Evolutionary conservation across 2,329 filamentous ascomycete genomes (phyloP), one percentile per base, ranked within the genome.

Genomic region (Aspergillus neoniger): DNA sequence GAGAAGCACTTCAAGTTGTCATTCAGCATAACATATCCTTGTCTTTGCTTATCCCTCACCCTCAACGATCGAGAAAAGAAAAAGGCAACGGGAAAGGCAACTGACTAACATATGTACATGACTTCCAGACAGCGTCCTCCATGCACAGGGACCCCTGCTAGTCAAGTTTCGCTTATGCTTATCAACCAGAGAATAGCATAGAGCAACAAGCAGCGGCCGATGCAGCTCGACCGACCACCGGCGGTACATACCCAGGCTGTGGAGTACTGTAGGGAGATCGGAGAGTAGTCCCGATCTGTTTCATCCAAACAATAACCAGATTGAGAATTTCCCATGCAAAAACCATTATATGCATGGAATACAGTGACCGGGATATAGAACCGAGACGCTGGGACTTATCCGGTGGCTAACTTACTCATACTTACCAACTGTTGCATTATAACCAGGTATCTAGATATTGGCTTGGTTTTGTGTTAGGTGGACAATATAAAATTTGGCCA

Each of bases 71-170:
- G 25, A 28, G 25, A 28, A 28, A 28, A 28, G 2, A 28, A 30
- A 43, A 57, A 55, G 59, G 55, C 59, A 61, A 30, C 59, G 38
- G 41, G 47, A 3, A 50, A 58, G 55, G 55, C 55, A 58, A 43
- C 55, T 44, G 32, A 14, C 10, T 36, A 36, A 36, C 32, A 36
- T 6, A 36, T 36, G 32, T 36, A 21, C 36, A 32, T 38, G 43
- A 44, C 39, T 44, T 25, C 12, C 15, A 41, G 10, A 30, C 28
- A 30, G 28, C 9, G 10, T 30, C 4, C 39, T 5, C 2, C 4
- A 23, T 17, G 15, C n/a, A 43, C 21, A 23, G 23, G 23, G 47
- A 10, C 1, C 25, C 47, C 47, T 5, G 9, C 25, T 50, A 32
- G 25, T 10, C 28, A n/a, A 55, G 23, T 28, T 19, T 28, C 38